A percentile compares a stretch with the other conserved stretches of the same genome.
phyloP scores from a whole-genome alignment of 208 protist genomes.

The Wallacemonas sp. region DNA sequence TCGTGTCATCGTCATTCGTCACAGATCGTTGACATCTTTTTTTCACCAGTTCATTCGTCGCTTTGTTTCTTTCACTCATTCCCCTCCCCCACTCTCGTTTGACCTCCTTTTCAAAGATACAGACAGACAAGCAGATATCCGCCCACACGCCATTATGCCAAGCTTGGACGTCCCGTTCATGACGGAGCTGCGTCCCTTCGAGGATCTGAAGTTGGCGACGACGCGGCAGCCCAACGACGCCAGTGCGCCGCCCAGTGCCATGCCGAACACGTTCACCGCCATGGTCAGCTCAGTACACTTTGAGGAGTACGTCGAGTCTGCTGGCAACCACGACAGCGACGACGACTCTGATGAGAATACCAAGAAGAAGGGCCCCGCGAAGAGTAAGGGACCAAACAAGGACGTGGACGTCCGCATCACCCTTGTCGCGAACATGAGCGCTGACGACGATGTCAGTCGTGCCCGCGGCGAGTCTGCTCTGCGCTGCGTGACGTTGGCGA shows the following conservation, averaged over 20 bases:
- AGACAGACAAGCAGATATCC: no score
- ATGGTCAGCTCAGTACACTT: slow-evolving; percentile 38
- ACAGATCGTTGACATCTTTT: no score
- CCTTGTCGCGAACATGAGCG: slow-evolving; percentile 28
- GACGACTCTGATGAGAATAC: background rate
- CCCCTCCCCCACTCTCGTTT: no score
- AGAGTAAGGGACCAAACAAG: slow-evolving; percentile 6
- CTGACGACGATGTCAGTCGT: slow-evolving; percentile 5
- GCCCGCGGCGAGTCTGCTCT: slow-evolving; percentile 5
- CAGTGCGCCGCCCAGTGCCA: background rate
- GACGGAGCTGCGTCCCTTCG: slow-evolving; percentile 38
- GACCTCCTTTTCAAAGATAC: no score
- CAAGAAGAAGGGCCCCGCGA: background rate
- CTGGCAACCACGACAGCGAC: background rate
- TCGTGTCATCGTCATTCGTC: no score
- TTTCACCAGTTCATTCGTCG: no score
- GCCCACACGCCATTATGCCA: slow-evolving; percentile 28
- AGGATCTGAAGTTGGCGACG: slow-evolving; percentile 39
- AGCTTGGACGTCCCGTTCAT: slow-evolving; percentile 47
- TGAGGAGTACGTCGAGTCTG: slow-evolving; percentile 16
- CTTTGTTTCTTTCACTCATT: no score
- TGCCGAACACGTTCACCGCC: slow-evolving; percentile 32
- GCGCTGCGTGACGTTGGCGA: slow-evolving; percentile 32
- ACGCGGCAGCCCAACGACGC: no score
- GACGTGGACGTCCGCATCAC: slow-evolving; percentile 33